These are phyloP conservation scores for Flaveria robusta DNA, from an alignment of 129 eudicot species.

Conservation along the genomic window DNA sequence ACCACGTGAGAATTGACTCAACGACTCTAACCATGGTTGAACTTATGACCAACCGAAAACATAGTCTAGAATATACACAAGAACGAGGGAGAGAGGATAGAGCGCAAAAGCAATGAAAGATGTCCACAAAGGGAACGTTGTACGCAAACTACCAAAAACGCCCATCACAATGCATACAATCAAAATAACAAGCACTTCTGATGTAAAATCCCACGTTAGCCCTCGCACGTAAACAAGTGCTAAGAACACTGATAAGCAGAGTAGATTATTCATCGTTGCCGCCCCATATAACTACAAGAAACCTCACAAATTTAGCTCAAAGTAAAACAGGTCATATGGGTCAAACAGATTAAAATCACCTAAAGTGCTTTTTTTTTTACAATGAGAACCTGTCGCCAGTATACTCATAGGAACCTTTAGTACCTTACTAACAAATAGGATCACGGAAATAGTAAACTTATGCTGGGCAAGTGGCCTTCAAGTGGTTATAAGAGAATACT, in stretches of 20 bases:
- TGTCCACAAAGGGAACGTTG: conserved; percentile 91
- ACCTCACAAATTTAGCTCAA: not conserved
- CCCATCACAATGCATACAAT: conserved; percentile 86
- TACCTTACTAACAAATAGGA: too few species aligned
- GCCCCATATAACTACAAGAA: conserved; percentile 77
- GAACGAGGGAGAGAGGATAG: conserved; percentile 73
- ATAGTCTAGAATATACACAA: conserved; percentile 83
- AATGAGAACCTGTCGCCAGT: too few species aligned
- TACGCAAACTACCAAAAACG: conserved; percentile 69
- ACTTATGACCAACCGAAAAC: conserved; percentile 78
- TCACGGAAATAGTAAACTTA: too few species aligned
- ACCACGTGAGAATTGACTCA: not conserved
- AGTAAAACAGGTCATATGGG: not conserved
- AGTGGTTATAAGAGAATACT: too few species aligned
- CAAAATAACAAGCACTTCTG: conserved; percentile 75
- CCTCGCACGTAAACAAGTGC: conserved; percentile 81
- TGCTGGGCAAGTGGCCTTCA: too few species aligned
- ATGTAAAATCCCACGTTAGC: conserved; percentile 76
- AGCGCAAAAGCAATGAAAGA: conserved; percentile 63
- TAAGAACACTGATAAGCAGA: conserved; percentile 78
- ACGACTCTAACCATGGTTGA: not conserved
- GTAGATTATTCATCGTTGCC: conserved; percentile 76
- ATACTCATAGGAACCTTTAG: too few species aligned
- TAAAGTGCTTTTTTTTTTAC: not conserved
- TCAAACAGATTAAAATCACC: not conserved